Evolutionary conservation across 2,329 filamentous ascomycete species (phyloP).

Genomic region (Nemania bipapillata): DNA sequence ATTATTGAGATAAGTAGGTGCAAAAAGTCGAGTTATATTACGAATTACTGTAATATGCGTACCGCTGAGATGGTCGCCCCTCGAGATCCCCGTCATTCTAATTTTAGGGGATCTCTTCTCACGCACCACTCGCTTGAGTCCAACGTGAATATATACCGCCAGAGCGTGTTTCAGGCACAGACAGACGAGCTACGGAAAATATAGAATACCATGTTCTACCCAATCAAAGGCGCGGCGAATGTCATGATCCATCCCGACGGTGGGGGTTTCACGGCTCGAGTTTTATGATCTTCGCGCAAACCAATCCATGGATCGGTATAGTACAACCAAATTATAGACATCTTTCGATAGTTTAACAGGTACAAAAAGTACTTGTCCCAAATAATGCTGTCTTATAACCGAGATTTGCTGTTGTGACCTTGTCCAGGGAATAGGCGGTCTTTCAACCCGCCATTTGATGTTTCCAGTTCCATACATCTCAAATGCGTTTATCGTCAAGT

Average conservation of each 20-base stretch:
- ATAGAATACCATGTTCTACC: neutral
- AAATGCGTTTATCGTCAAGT: neutral
- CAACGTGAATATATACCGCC: neutral
- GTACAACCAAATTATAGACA: neutral
- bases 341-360: neutral
- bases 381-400: neutral
- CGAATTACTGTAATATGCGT: neutral
- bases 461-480: neutral
- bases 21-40: neutral
- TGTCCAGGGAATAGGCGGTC: neutral
- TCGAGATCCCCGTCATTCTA: neutral
- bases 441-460: neutral
- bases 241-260: neutral
- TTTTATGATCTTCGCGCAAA: constrained; percentile 3
- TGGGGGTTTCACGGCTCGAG: constrained; percentile 1
- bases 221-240: neutral
- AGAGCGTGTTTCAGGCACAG: neutral
- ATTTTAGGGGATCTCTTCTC: neutral
- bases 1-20: neutral
- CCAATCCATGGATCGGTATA: neutral
- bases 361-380: neutral
- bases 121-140: neutral
- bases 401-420: neutral
- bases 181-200: neutral
- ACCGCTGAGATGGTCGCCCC: neutral